phyloP scores from a whole-genome alignment of 257 asterid genomes.

The Solanum rostratum region DNA sequence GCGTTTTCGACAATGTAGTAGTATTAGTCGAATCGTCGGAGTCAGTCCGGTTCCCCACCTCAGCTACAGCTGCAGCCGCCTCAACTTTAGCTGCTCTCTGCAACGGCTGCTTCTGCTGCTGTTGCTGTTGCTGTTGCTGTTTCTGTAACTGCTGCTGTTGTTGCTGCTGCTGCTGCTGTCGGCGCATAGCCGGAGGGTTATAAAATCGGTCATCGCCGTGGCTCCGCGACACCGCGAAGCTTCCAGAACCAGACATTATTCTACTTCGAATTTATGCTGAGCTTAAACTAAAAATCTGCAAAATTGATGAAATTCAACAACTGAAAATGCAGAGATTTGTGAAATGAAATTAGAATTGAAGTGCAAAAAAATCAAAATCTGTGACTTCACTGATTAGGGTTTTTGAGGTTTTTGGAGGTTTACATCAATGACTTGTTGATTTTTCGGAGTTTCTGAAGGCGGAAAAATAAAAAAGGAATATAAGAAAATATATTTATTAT shows the following conservation, averaged over 20 bases:
- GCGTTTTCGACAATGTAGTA: conserved; percentile 33
- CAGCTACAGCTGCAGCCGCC: conserved; percentile 10
- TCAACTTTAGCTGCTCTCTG: conserved; percentile 23
- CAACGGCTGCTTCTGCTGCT: conserved; percentile 17
- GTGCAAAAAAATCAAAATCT: not conserved
- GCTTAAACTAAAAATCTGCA: not conserved
- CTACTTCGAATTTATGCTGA: not conserved
- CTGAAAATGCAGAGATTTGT: conserved; percentile 5
- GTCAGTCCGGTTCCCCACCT: conserved; percentile 10
- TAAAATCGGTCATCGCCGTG: conserved; percentile 47
- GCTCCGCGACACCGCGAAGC: conserved; percentile 45
- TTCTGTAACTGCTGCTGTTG: conserved; percentile 25
- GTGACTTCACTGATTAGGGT: conserved; percentile 22
- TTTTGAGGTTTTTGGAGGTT: conserved; percentile 23
- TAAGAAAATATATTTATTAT: not conserved
- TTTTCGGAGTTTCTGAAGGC: not conserved
- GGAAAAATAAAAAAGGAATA: not conserved
- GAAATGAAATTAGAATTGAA: not conserved
- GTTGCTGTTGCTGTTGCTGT: conserved; percentile 16
- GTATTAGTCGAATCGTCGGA: conserved; percentile 25
- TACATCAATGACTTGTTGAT: not conserved
- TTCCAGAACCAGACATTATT: conserved; percentile 64
- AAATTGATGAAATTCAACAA: not conserved
- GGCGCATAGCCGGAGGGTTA: conserved; percentile 46
- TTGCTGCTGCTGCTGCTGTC: conserved; percentile 30